These are phyloP conservation scores for Pichia sp. DNA, from an alignment of 1,139 yeast genomes.

Conservation along the genomic window DNA sequence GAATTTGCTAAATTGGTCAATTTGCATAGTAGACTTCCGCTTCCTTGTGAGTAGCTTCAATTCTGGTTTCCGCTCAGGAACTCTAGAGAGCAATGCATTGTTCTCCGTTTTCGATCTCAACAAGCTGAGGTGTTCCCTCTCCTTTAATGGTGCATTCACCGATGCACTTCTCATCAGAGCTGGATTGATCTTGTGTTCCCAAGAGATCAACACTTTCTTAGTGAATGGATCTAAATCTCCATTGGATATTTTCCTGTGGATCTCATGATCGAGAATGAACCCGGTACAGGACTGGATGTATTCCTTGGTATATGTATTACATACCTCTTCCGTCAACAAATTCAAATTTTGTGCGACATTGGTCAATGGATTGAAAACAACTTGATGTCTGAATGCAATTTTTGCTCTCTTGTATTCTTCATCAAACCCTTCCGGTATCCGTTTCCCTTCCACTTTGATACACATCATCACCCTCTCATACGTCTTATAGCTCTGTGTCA, in stretches of 20 bases:
- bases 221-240: constrained; percentile 67
- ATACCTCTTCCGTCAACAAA: constrained; percentile 38
- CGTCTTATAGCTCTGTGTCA: constrained; percentile 45
- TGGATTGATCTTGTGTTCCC: constrained; percentile 33
- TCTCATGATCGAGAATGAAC: constrained; percentile 33
- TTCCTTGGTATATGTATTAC: constrained; percentile 10
- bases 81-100: neutral
- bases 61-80: constrained; percentile 1
- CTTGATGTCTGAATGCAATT: constrained; percentile 76
- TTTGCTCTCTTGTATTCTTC: constrained; percentile 61
- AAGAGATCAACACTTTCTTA: constrained; percentile 37
- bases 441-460: constrained; percentile 57
- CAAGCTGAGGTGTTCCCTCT: neutral
- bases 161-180: neutral
- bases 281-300: constrained; percentile 57
- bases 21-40: constrained; percentile 8
- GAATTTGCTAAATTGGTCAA: constrained; percentile 10
- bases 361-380: constrained; percentile 67
- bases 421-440: constrained; percentile 51
- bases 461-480: constrained; percentile 52
- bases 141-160: neutral
- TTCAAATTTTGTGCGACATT: constrained; percentile 49
- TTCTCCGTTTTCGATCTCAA: constrained; percentile 2
- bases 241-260: constrained; percentile 50
- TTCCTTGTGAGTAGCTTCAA: constrained; percentile 7